Base-by-base conservation (phyloP, 345 rosid genomes). In the Eucalyptus rudis region DNA sequence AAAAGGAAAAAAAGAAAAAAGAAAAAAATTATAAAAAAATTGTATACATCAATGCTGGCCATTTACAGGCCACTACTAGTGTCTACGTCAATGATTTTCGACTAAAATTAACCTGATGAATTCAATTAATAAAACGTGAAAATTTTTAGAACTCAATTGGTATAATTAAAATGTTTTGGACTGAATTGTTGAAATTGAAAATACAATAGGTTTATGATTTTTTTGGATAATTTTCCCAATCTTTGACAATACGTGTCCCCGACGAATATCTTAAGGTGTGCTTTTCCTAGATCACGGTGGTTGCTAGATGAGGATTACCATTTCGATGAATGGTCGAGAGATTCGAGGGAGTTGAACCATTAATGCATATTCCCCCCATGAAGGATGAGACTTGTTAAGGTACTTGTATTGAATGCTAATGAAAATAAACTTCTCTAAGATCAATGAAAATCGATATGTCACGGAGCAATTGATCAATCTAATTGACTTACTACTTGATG, bases 21-120 rank as follows among this genome's bases (percentile, higher is more conserved):
- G 13, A 0, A 19, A 52, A 52, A 52, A 52, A 52, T 19, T 19
- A 52, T 52, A 52, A 52, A 20, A n/a, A 52, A 52, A 52, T 52
- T 20, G 0, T 52, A 0, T 20, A 19, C 10, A 52, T 52, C 10
- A 52, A 20, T 52, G 10, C 10, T 0, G 20, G 1, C 1, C 58
- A 20, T 20, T 52, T 52, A 1, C 1, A 0, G 0, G 10, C 10
- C 25, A 19, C 2, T 52, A 7, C 2, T 0, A 7, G 1, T 52
- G 25, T 52, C 1, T 3, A 52, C 5, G 7, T 52, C 4, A 52
- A 52, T 52, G 10, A 52, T 20, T 52, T 52, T 0, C 0, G 4
- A 19, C 0, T 52, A 56, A 56, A 4, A 56, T 56, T 56, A 24
- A 56, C 0, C 0, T 0, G 27, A 56, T 56, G 27, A 9, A 56